Evolutionary conservation across 345 rosid species (phyloP), one percentile per base, ranked within the genome.

Genomic region (Geranium brycei): DNA sequence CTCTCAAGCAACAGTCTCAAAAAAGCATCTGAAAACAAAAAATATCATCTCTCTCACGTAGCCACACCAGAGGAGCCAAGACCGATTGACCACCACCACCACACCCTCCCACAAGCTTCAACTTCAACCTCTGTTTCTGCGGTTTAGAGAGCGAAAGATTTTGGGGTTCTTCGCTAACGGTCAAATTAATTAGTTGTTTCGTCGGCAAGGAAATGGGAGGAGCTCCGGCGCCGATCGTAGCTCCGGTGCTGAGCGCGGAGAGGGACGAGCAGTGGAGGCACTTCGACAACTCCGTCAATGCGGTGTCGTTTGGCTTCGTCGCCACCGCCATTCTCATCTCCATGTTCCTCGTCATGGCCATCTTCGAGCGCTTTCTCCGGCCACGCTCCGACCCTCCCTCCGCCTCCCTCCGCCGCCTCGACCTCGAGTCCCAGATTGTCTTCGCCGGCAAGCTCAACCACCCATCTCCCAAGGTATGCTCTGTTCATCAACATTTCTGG

Each of bases 261-360:
- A 79, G 70, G 63, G 88, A 76, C 4, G 93, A 77, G 31, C 89
- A 79, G 55, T 84, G 83, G 87, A 80, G 77, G 41, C 76, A 64
- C 73, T 80, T 83, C 60, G 90, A 83, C 72, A 85, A 79, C 81
- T 81, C 97, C 14, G 88, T 91, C 28, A 85, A 85, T 73, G 96
- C 97, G 11, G 88, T 91, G 62, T 85, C 97, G 8, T 88, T 90
- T 64, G 88, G 95, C 47, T 84, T 90, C 69, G 88, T 85, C 19
- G 95, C 92, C 13, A 90, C 95, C 12, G 95, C 90, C 67, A 80
- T 87, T 73, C 88, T 88, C 73, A 81, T 88, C 59, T 82, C 85
- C 57, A 83, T 88, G 87, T 91, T 91, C 79, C 85, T 91, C 47
- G 78, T 83, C 64, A 77, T 88, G 76, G 97, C 95, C 63, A 77